A percentile compares a stretch with the other conserved stretches of the same genome.
Conservation (phyloP, 192 early-diverging fungal species). For the Phycomyces nitens region DNA sequence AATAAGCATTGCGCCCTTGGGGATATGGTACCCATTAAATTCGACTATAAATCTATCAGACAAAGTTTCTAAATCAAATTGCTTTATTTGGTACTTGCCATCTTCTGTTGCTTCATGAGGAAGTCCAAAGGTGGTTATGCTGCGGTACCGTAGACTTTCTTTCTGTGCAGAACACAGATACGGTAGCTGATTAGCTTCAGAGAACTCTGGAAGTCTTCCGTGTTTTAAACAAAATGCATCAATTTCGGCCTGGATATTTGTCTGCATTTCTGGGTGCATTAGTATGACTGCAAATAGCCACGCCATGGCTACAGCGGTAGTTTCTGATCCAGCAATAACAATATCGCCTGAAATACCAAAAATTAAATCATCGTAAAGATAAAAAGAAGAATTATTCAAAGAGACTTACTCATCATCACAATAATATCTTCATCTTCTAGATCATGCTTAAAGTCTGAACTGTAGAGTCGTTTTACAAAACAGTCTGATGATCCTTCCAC, state of each 20-base stretch:
- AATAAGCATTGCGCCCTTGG: too few species aligned
- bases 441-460: neutral
- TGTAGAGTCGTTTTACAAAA: neutral
- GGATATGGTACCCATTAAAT: too few species aligned
- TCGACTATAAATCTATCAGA: neutral
- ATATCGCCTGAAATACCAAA: slow-evolving; percentile 3
- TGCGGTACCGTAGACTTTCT: slow-evolving; percentile 22
- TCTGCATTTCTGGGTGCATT: slow-evolving; percentile 19
- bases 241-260: slow-evolving; percentile 8
- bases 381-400: neutral
- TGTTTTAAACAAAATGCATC: slow-evolving; percentile 7
- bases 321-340: slow-evolving; percentile 8
- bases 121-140: slow-evolving; percentile 1
- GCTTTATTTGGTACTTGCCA: slow-evolving; percentile 5
- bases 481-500: neutral
- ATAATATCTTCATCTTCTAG: neutral
- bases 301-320: slow-evolving; percentile 6
- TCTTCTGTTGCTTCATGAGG: slow-evolving; percentile 14
- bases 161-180: slow-evolving; percentile 15
- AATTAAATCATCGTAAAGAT: neutral
- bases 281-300: slow-evolving; percentile 14
- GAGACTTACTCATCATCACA: neutral
- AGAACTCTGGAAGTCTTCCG: neutral
- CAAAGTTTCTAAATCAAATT: too few species aligned
- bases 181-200: slow-evolving; percentile 8